Evolutionary conservation across 1,284 basidiomycete species (phyloP).

Genomic region (Tetrapyrgos nigripes): DNA sequence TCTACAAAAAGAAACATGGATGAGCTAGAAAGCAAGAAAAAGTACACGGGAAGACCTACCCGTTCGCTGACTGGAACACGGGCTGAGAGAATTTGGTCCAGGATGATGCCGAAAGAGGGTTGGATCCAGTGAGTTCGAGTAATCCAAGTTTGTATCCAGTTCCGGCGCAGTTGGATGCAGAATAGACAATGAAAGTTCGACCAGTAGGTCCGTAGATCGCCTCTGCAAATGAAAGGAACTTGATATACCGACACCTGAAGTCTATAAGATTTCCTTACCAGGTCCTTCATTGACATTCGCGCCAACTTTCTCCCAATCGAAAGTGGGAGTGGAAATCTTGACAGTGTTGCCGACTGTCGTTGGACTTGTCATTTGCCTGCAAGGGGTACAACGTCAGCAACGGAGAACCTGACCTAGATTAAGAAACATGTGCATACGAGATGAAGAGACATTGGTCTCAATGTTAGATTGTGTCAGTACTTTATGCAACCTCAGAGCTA

Average conservation of each 20-base stretch:
- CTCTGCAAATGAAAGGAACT: constrained; percentile 13
- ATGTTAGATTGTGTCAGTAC: not conserved
- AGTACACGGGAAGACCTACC: constrained; percentile 27
- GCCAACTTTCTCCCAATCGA: constrained; percentile 41
- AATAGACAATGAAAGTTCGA: constrained; percentile 40
- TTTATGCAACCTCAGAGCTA: not conserved
- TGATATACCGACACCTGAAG: not conserved
- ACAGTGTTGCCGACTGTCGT: constrained; percentile 40
- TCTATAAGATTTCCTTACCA: constrained; percentile 14
- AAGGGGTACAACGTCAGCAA: not conserved
- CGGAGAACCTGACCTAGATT: not conserved
- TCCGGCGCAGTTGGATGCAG: constrained; percentile 39
- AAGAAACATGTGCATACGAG: constrained; percentile 25
- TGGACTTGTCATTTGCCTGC: constrained; percentile 40
- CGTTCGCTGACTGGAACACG: constrained; percentile 39
- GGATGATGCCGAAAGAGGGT: constrained; percentile 37
- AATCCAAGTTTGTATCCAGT: constrained; percentile 40
- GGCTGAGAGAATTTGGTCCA: constrained; percentile 41
- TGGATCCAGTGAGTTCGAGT: constrained; percentile 40
- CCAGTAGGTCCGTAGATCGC: constrained; percentile 36
- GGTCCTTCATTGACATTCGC: constrained; percentile 45
- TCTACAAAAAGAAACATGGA: not conserved
- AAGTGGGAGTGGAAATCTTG: constrained; percentile 43
- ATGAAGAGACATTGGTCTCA: constrained; percentile 44
- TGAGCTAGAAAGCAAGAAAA: not conserved